Evolutionary conservation across 2,329 filamentous ascomycete genomes (phyloP).

Genomic region (Arthroderma sp.): DNA sequence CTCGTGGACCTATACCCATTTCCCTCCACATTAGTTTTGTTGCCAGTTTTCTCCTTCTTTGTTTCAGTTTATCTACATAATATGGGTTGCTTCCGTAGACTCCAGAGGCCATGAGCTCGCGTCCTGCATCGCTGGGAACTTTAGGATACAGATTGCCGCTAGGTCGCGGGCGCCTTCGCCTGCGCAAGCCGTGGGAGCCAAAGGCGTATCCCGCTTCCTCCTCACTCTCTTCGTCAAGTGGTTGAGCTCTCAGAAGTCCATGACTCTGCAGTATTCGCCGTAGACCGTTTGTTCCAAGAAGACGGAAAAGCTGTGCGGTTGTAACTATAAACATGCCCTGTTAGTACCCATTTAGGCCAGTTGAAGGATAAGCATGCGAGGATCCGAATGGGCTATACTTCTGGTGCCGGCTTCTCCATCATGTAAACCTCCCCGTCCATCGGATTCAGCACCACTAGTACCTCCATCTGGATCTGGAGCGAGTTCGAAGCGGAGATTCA

Average conservation of each 20-base stretch:
- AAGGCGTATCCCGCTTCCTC: constrained; percentile 15
- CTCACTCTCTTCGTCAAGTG: constrained; percentile 12
- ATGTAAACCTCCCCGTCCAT: background rate
- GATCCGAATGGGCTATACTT: constrained; percentile 1
- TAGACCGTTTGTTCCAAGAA: constrained; percentile 42
- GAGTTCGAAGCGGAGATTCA: background rate
- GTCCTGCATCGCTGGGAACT: constrained; percentile 66
- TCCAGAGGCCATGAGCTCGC: constrained; percentile 67
- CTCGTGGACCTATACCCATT: constrained; percentile 52
- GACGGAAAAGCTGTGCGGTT: constrained; percentile 36
- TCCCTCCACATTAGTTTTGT: constrained; percentile 68
- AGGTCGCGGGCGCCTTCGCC: constrained; percentile 34
- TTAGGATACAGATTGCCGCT: constrained; percentile 54
- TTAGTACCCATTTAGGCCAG: constrained; percentile 1
- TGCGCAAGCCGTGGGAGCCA: constrained; percentile 20
- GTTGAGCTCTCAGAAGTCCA: constrained; percentile 20
- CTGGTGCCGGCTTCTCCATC: background rate
- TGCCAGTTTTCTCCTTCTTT: constrained; percentile 49
- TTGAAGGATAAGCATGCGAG: constrained; percentile 1
- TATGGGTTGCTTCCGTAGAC: constrained; percentile 59
- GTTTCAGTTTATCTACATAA: constrained; percentile 36
- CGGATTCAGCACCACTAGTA: background rate
- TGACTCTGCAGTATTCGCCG: constrained; percentile 36
- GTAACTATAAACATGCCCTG: constrained; percentile 16
- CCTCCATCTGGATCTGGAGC: background rate